Conservation (phyloP, 306 rosid genomes). For the Prunus salicina region DNA sequence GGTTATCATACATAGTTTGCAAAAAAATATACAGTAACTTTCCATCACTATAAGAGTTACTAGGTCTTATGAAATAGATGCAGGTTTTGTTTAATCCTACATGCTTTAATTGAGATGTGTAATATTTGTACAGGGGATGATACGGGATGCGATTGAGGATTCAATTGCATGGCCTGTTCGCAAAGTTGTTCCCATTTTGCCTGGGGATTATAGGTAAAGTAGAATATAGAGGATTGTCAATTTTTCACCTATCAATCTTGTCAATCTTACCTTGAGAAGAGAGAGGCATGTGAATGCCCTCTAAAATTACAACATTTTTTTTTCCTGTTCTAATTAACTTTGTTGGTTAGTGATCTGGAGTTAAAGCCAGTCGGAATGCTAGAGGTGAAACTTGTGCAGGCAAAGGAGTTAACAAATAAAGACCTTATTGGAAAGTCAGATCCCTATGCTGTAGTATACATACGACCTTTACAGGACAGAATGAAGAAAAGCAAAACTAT, state of each 20-base stretch:
- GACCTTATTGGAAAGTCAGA: constrained; percentile 94
- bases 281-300: neutral
- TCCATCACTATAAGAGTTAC: neutral
- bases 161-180: constrained; percentile 96
- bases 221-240: constrained; percentile 1
- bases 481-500: constrained; percentile 88
- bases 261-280: neutral
- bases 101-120: constrained; percentile 8
- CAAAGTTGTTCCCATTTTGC: constrained; percentile 82
- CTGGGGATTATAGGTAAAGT: constrained; percentile 92
- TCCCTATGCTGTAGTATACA: constrained; percentile 72
- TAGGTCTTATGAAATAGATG: neutral
- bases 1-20: neutral
- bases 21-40: neutral
- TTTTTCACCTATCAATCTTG: neutral
- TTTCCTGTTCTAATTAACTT: constrained; percentile 26
- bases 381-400: constrained; percentile 99
- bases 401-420: constrained; percentile 87
- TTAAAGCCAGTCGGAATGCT: constrained; percentile 86
- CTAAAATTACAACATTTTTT: neutral
- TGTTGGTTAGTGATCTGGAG: constrained; percentile 72
- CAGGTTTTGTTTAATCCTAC: neutral
- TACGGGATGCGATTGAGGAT: constrained; percentile 94
- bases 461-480: constrained; percentile 79
- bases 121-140: constrained; percentile 56